Evolutionary conservation across 1,284 basidiomycete genomes (phyloP), one percentile per base, ranked within the genome.

Genomic region (Cutaneotrichosporon cavernicola): DNA sequence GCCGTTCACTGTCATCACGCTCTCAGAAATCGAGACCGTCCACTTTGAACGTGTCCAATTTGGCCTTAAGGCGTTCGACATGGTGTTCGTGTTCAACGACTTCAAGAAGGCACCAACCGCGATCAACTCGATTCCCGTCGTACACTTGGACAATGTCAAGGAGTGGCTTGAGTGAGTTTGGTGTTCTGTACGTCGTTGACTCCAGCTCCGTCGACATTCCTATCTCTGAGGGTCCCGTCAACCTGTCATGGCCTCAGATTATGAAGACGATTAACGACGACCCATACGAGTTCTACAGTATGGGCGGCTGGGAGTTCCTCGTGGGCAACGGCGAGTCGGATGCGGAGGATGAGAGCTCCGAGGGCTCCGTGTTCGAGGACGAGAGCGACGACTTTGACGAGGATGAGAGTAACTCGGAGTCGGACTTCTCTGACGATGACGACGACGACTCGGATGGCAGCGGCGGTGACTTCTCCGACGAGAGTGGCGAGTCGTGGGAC

Each of bases 41-140:
- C 97, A 97, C 55, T 82, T 99, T 70, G 97, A 99, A 80, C 90
- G 97, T 80, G 95, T 99, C 6, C 93, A 97, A 77, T 99, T 97
- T 75, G 90, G 92, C 2, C 83, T 99, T 69, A 97, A 94, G 79
- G 95, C 97, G 73, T 99, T 99, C 73, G 97, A 99, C 84, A 86
- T 99, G 78, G 91, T 97, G 21, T 88, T 99, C 61, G 90, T 99
- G 65, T 92, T 97, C 84, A 92, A 91, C 76, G 97, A 99, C 80
- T 98, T 98, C 81, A 90, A 92, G 38, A 92, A 91, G 72, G 70
- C 89, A 5, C 95, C 95, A 0, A 84, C 97, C 21, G 94, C 97
- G 72, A 92, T 97, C 82, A 97, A 97, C 78, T 93, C 93, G 1
- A 95, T 98, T 69, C 92, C 91, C n/a, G 91, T 87, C 64, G 82